Base-by-base conservation (phyloP, 352 stramenopile species). In the Pelagophyceae sp. region DNA sequence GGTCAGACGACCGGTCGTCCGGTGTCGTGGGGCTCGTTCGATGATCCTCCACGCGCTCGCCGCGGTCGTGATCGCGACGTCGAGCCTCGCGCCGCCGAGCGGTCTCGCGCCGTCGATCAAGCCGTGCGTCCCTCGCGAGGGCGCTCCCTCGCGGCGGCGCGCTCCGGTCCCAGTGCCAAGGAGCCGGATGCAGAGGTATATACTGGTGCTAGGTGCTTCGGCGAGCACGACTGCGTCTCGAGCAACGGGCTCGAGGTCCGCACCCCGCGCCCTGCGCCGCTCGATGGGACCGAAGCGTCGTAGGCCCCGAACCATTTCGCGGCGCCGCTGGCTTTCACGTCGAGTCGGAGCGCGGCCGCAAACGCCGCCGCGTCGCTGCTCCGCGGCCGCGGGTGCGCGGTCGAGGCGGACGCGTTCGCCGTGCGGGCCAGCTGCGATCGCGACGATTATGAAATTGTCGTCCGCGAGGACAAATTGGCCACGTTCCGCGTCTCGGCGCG, bases 231-330 rank as follows among this genome's bases (percentile, higher is more conserved):
- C 45, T 83, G 80, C 37, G 71, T 83, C 35, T 75, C 38, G 19
- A 78, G 61, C n/a, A 70, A 51, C 58, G 81, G 82, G 70, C 3
- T 27, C 23, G 80, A 84, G 72, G 72, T 58, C 37, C 80, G 78
- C n/a, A 84, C 82, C 72, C 61, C 72, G 45, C 82, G 81, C 63
- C 64, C 78, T 27, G 76, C 75, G 27, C 80, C 80, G 63, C 65
- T 82, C 0, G 61, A 61, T 33, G n/a, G n/a, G n/a, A n/a, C n/a
- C n/a, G n/a, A n/a, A n/a, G n/a, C n/a, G n/a, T n/a, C n/a, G n/a
- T n/a, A n/a, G 72, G 72, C 69, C 37, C 80, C 80, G 33, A 84
- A 84, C 72, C 61, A 76, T 50, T 84, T 82, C 63, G 65, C 78
- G 33, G 76, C 75, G 27, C 80, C 80, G 63, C 65, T 82, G 3